These are phyloP conservation scores for Vitis rotundifolia DNA, from an alignment of 164 flowering plant genomes.

Conservation along the genomic window DNA sequence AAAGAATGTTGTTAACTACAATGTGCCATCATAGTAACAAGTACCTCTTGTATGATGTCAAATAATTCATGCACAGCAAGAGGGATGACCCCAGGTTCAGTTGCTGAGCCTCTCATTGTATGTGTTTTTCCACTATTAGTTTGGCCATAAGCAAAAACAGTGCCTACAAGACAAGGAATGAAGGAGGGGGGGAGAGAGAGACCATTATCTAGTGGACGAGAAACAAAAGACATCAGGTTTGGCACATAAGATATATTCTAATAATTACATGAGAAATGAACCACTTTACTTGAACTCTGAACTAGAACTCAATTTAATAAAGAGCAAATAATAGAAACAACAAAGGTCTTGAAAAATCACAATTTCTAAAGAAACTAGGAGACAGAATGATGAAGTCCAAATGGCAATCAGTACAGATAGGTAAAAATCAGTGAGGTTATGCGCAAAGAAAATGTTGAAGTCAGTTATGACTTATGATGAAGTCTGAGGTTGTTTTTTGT, in stretches of 20 bases:
- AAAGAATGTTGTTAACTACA: background rate
- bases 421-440: no score
- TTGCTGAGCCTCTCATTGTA: constrained; percentile 85
- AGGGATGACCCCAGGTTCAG: constrained; percentile 90
- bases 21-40: background rate
- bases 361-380: no score
- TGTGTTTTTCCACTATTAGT: constrained; percentile 96
- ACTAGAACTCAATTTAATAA: no score
- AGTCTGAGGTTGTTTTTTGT: no score
- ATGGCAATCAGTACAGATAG: no score
- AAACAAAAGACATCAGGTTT: background rate
- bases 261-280: no score
- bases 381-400: no score
- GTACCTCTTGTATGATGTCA: constrained; percentile 68
- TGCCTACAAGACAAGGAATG: constrained; percentile 44
- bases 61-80: constrained; percentile 83
- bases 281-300: no score
- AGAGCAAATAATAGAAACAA: no score
- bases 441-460: no score
- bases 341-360: no score
- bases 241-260: background rate
- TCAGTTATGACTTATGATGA: no score
- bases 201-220: background rate
- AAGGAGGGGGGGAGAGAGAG: background rate
- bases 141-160: constrained; percentile 98